Evolutionary conservation across 2,329 filamentous ascomycete species (phyloP).

Genomic region (Elsinoe ampelina): DNA sequence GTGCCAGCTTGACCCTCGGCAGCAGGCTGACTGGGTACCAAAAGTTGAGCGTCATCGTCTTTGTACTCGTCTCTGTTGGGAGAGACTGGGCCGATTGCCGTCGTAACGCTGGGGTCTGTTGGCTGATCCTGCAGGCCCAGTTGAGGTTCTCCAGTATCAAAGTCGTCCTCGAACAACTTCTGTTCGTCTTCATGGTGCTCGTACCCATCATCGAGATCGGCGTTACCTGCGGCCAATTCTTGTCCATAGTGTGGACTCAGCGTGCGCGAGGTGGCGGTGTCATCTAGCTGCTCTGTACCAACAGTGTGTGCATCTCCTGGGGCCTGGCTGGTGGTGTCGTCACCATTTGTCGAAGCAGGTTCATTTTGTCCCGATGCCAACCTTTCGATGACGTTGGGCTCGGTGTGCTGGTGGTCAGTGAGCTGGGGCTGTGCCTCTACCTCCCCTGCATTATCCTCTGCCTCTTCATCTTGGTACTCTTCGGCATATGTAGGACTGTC

Average conservation of each 20-base stretch:
- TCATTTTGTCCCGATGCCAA: too few species aligned
- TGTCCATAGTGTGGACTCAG: not conserved
- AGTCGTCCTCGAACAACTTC: not conserved
- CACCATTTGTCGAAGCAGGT: not conserved
- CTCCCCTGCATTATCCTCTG: not conserved
- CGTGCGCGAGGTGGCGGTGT: not conserved
- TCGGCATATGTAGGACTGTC: slow-evolving; percentile 8
- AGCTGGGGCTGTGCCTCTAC: not conserved
- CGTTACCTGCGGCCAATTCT: not conserved
- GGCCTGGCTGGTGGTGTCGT: not conserved
- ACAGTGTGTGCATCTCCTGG: not conserved
- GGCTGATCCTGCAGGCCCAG: too few species aligned
- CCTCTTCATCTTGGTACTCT: not conserved
- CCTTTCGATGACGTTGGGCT: not conserved
- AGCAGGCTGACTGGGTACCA: too few species aligned
- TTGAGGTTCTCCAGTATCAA: not conserved
- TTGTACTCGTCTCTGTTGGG: not conserved
- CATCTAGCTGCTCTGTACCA: not conserved
- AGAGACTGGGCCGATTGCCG: not conserved
- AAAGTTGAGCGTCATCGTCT: too few species aligned
- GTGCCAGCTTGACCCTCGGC: too few species aligned
- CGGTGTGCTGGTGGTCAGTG: not conserved
- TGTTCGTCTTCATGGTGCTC: not conserved
- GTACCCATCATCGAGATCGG: not conserved
- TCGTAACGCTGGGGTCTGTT: too few species aligned